A percentile compares a stretch with the other conserved stretches of the same genome.
Conservation (phyloP, 495 filamentous ascomycete species). For the Corynascus novoguineensis region DNA sequence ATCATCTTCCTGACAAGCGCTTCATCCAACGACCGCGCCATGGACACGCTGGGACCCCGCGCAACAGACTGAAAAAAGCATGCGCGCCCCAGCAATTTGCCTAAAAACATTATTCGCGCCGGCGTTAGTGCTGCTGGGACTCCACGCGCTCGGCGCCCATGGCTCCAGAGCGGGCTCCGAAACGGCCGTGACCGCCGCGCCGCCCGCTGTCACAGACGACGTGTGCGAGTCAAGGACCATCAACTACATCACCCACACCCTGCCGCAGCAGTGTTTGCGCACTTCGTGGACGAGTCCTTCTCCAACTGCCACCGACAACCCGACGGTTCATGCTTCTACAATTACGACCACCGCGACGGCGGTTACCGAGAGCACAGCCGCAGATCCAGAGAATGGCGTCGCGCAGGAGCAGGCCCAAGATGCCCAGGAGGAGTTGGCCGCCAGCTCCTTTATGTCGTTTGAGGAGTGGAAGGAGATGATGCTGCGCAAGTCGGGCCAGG, state of each 20-base stretch:
- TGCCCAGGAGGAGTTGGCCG: constrained; percentile 55
- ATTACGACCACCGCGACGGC: constrained; percentile 2
- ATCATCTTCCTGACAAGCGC: not conserved
- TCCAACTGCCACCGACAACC: constrained; percentile 8
- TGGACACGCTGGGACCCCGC: constrained; percentile 20
- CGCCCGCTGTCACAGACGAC: constrained; percentile 16
- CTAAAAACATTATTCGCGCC: constrained; percentile 12
- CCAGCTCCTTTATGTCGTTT: constrained; percentile 88
- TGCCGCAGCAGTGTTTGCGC: constrained; percentile 71
- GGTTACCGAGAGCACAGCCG: constrained; percentile 9
- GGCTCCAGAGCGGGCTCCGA: constrained; percentile 18
- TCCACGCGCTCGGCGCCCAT: constrained; percentile 19
- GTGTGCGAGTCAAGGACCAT: constrained; percentile 61
- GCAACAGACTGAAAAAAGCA: constrained; percentile 21
- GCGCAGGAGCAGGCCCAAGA: constrained; percentile 15
- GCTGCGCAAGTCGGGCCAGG: constrained; percentile 78
- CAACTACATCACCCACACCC: constrained; percentile 74
- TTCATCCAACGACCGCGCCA: constrained; percentile 16
- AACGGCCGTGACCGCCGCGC: constrained; percentile 13
- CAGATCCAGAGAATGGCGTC: constrained; percentile 17
- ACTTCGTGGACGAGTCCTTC: constrained; percentile 37
- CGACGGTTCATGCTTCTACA: not conserved
- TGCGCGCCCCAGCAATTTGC: constrained; percentile 17
- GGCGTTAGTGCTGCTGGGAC: constrained; percentile 23
- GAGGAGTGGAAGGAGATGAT: constrained; percentile 98